These are phyloP conservation scores for Naganishia antarctica DNA, from an alignment of 768 basidiomycete species.

Conservation along the genomic window DNA sequence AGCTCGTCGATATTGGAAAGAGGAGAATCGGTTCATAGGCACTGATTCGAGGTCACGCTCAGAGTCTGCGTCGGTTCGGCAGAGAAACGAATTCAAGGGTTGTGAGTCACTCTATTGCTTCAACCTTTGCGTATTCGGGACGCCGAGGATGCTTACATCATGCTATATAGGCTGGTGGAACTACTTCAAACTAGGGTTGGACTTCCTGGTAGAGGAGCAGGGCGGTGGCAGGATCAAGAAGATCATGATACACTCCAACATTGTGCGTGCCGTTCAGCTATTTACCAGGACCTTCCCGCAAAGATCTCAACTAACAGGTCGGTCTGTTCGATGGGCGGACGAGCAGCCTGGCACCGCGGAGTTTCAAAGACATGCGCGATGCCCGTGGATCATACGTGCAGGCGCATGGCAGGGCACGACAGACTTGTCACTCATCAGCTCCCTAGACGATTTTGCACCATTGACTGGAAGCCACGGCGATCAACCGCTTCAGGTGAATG, in stretches of 20 bases:
- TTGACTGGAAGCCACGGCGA: too few species aligned
- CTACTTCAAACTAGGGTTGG: conserved; percentile 85
- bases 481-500: too few species aligned
- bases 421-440: conserved; percentile 51
- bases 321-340: neutral
- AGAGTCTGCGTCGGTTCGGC: neutral
- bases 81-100: neutral
- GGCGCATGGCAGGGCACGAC: conserved; percentile 27
- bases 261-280: conserved; percentile 55
- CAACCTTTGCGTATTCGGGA: too few species aligned
- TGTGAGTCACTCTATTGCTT: neutral
- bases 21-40: conserved; percentile 57
- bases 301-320: neutral
- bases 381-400: conserved; percentile 70
- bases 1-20: conserved; percentile 72
- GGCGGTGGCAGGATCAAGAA: conserved; percentile 67
- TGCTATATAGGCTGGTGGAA: conserved; percentile 52
- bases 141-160: neutral
- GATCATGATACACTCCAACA: conserved; percentile 80
- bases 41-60: conserved; percentile 32
- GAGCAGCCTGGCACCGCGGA: conserved; percentile 75
- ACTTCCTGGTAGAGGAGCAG: conserved; percentile 69
- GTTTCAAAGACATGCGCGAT: conserved; percentile 86
- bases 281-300: neutral
- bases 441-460: conserved; percentile 59